These are phyloP conservation scores for Exophiala aquamarina DNA, from an alignment of 2,329 filamentous ascomycete genomes.

Conservation along the genomic window DNA sequence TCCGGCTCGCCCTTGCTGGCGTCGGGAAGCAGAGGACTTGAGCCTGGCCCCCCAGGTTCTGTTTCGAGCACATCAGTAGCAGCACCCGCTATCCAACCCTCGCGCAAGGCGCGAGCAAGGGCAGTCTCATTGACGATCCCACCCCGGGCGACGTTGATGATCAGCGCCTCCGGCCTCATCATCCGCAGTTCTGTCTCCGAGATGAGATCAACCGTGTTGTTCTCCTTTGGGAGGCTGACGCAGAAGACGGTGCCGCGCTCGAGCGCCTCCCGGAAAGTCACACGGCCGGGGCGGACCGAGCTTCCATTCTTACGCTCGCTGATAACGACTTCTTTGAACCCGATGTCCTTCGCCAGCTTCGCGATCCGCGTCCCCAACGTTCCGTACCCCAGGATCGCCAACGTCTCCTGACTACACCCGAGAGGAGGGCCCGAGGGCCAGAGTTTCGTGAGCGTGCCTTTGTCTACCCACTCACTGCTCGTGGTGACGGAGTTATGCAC, in stretches of 20 bases:
- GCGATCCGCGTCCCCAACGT: constrained; percentile 49
- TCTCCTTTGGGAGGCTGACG: constrained; percentile 32
- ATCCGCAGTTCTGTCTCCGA: constrained; percentile 40
- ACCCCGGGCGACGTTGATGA: constrained; percentile 53
- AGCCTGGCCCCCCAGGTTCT: constrained; percentile 48
- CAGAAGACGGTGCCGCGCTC: constrained; percentile 33
- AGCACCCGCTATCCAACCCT: constrained; percentile 48
- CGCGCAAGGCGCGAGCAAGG: constrained; percentile 45
- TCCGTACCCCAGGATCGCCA: constrained; percentile 53
- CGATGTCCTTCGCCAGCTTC: constrained; percentile 44
- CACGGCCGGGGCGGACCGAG: constrained; percentile 10
- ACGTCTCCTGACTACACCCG: constrained; percentile 49
- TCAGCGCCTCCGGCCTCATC: constrained; percentile 46
- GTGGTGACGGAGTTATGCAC: constrained; percentile 36
- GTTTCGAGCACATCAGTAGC: constrained; percentile 52
- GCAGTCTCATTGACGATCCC: constrained; percentile 53
- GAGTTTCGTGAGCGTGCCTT: constrained; percentile 37
- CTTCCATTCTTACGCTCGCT: constrained; percentile 43
- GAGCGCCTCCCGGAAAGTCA: constrained; percentile 34
- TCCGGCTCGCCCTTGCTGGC: constrained; percentile 34
- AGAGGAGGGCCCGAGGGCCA: constrained; percentile 38
- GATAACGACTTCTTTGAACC: constrained; percentile 49
- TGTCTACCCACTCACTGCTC: constrained; percentile 42
- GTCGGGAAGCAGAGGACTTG: constrained; percentile 44
- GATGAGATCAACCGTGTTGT: constrained; percentile 37